Percentiles rank a stretch among this genome's conserved stretches.
Conservation (phyloP, 1,139 yeast genomes). For the Nakaseomyces bracarensis region DNA sequence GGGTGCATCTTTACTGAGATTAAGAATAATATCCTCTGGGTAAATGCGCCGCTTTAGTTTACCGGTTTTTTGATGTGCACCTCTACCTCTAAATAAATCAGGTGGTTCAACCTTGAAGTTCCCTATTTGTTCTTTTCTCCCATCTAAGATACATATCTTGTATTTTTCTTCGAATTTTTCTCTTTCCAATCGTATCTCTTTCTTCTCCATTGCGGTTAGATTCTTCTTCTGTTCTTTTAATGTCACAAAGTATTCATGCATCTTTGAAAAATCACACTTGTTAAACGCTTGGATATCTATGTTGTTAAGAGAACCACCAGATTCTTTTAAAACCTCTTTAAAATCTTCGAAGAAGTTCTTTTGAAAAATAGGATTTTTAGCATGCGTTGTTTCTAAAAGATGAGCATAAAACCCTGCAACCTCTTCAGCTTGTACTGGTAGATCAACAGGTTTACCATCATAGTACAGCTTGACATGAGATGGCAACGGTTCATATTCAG, state of each 20-base stretch:
- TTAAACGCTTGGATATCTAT: slow-evolving; percentile 51
- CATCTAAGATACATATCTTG: slow-evolving; percentile 74
- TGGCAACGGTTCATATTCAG: slow-evolving; percentile 82
- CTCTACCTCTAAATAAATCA: slow-evolving; percentile 90
- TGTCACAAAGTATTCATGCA: slow-evolving; percentile 63
- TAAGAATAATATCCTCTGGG: slow-evolving; percentile 85
- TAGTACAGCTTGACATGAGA: slow-evolving; percentile 67
- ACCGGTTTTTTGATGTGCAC: slow-evolving; percentile 95
- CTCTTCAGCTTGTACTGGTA: slow-evolving; percentile 83
- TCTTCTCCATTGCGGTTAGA: slow-evolving; percentile 64
- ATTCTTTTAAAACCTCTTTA: slow-evolving; percentile 53
- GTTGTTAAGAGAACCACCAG: slow-evolving; percentile 47
- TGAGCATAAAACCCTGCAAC: slow-evolving; percentile 95
- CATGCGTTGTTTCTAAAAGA: slow-evolving; percentile 81
- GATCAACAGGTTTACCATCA: slow-evolving; percentile 61
- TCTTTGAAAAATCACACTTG: slow-evolving; percentile 71
- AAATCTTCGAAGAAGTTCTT: slow-evolving; percentile 83
- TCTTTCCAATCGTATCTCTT: slow-evolving; percentile 57
- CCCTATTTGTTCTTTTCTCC: slow-evolving; percentile 86
- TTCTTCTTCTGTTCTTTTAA: slow-evolving; percentile 66
- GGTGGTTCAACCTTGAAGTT: slow-evolving; percentile 95
- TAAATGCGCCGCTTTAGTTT: slow-evolving; percentile 70
- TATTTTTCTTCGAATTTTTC: slow-evolving; percentile 74
- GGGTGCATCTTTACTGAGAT: slow-evolving; percentile 62
- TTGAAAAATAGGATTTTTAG: slow-evolving; percentile 76